Evolutionary conservation across 345 rosid species (phyloP).

Genomic region (Psidium friedrichsthalianum): DNA sequence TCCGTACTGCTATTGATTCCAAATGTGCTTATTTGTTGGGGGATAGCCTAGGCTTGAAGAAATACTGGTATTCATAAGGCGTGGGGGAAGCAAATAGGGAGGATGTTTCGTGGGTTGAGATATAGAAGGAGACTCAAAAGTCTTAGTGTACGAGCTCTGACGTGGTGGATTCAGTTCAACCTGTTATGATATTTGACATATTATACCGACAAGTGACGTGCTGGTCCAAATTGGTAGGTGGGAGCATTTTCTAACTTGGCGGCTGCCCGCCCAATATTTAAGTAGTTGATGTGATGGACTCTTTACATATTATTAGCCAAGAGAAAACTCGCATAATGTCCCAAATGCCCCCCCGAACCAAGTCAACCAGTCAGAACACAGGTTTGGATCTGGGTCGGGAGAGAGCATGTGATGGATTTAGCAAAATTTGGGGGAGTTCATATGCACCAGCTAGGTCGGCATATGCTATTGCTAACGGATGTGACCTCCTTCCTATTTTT

Average conservation of each 20-base stretch:
- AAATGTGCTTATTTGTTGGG: neutral
- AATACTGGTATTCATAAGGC: neutral
- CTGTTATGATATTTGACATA: neutral
- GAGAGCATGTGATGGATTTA: neutral
- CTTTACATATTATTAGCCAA: neutral
- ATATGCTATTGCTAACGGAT: neutral
- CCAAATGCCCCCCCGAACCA: neutral
- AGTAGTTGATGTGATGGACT: neutral
- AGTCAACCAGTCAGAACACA: neutral
- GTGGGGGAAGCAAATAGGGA: neutral
- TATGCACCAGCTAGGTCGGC: neutral
- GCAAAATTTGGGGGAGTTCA: neutral
- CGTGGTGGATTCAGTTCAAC: neutral
- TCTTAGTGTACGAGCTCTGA: too few relatives aligned
- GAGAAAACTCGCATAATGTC: neutral
- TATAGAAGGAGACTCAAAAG: neutral
- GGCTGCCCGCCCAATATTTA: neutral
- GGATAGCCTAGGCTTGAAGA: neutral
- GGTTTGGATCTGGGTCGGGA: neutral
- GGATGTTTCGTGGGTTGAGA: neutral
- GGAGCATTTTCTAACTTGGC: neutral
- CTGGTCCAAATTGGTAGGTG: neutral
- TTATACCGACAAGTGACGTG: neutral
- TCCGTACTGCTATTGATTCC: neutral
- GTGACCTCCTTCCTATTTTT: too few relatives aligned